Conservation (phyloP, 2,329 filamentous ascomycete species). For the Botrytis pseudocinerea region DNA sequence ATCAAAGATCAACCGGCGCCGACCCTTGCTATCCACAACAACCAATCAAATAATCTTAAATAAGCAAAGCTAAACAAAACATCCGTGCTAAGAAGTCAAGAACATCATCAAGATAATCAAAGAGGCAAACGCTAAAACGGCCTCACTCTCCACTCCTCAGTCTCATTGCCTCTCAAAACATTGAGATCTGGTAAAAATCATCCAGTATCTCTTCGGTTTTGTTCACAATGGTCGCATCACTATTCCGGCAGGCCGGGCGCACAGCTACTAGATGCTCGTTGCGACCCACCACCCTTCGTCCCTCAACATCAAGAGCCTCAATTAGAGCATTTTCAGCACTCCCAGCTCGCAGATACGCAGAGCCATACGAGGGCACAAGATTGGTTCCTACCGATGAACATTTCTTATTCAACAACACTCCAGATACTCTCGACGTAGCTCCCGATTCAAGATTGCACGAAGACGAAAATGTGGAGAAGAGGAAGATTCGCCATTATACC, state of each 20-base stretch:
- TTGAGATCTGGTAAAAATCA: slow-evolving; percentile 33
- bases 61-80: slow-evolving; percentile 22
- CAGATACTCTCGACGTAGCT: slow-evolving; percentile 33
- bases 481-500: slow-evolving; percentile 98
- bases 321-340: slow-evolving; percentile 67
- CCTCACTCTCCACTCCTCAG: slow-evolving; percentile 28
- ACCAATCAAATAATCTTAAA: slow-evolving; percentile 13
- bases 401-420: slow-evolving; percentile 58
- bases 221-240: slow-evolving; percentile 66
- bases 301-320: slow-evolving; percentile 42
- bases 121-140: slow-evolving; percentile 17
- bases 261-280: slow-evolving; percentile 68
- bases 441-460: slow-evolving; percentile 46
- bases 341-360: slow-evolving; percentile 61
- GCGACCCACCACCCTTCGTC: slow-evolving; percentile 42
- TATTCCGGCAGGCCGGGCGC: slow-evolving; percentile 72
- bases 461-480: slow-evolving; percentile 51
- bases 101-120: slow-evolving; percentile 30
- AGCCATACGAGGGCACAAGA: slow-evolving; percentile 53
- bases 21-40: background rate
- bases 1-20: slow-evolving; percentile 20
- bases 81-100: slow-evolving; percentile 28
- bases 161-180: slow-evolving; percentile 30
- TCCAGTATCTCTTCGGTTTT: slow-evolving; percentile 29
- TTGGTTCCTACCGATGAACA: slow-evolving; percentile 61